Percentiles rank a stretch among this genome's conserved stretches.
phyloP scores from a whole-genome alignment of 768 basidiomycete genomes.

The Trichaptum fuscoviolaceum region DNA sequence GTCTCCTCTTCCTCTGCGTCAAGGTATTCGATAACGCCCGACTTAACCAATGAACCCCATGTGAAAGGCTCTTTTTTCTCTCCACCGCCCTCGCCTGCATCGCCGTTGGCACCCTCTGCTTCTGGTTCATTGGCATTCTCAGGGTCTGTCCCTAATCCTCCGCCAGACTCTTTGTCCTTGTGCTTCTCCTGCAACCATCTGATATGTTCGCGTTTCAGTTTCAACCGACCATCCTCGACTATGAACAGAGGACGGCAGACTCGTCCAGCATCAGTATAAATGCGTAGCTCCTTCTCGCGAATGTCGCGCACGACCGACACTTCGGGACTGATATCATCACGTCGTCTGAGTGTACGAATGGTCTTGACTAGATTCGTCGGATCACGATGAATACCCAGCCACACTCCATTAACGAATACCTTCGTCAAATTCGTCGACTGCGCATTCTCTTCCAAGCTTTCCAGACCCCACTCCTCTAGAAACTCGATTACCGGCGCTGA shows the following conservation, averaged over 20 bases:
- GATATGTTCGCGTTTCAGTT: conserved; percentile 80
- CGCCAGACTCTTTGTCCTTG: conserved; percentile 48
- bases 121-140: not conserved
- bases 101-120: not conserved
- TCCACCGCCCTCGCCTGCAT: not conserved
- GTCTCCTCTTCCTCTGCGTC: conserved; percentile 99
- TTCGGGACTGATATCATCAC: conserved; percentile 93
- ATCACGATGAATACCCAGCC: conserved; percentile 98
- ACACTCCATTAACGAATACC: conserved; percentile 98
- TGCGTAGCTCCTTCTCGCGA: conserved; percentile 86
- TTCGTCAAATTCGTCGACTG: conserved; percentile 84
- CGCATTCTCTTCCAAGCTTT: conserved; percentile 91
- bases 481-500: conserved; percentile 97
- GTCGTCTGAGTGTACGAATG: conserved; percentile 85
- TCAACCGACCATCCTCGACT: conserved; percentile 85
- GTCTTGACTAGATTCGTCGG: conserved; percentile 90
- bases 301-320: conserved; percentile 98
- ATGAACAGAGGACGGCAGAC: conserved; percentile 97
- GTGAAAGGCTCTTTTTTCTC: conserved; percentile 37
- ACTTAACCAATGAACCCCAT: conserved; percentile 82
- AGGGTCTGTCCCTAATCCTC: conserved; percentile 9
- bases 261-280: conserved; percentile 96
- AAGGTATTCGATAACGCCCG: conserved; percentile 87
- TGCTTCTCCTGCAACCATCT: conserved; percentile 58
- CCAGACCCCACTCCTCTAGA: conserved; percentile 97